Conservation (phyloP, 2,329 filamentous ascomycete species). For the Fusarium sulawesiense region DNA sequence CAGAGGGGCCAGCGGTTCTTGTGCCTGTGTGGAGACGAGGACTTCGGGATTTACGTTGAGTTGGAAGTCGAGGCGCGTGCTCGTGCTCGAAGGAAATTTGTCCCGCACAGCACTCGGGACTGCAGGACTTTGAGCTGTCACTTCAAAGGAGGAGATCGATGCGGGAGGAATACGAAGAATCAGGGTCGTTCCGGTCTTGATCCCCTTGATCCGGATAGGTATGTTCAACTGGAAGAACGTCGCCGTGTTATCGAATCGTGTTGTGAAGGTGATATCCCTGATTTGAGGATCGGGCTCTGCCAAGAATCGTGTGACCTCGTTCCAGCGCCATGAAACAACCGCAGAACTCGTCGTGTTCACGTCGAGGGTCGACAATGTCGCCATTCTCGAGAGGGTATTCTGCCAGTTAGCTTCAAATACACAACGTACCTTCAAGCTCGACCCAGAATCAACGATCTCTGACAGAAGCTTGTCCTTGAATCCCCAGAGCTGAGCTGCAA, state of each 20-base stretch:
- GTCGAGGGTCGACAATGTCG: conserved; percentile 1
- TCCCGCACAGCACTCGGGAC: not conserved
- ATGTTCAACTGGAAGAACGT: conserved; percentile 18
- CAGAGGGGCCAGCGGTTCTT: conserved; percentile 16
- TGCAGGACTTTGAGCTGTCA: not conserved
- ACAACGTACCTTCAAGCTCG: conserved; percentile 5
- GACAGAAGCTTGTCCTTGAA: not conserved
- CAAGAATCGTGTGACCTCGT: not conserved
- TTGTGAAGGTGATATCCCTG: conserved; percentile 16
- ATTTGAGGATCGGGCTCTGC: conserved; percentile 9
- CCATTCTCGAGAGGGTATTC: not conserved
- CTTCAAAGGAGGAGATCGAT: conserved; percentile 4
- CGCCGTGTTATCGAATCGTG: conserved; percentile 8
- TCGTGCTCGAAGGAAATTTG: conserved; percentile 2
- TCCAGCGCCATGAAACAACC: conserved; percentile 8
- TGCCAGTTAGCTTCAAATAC: conserved; percentile 2
- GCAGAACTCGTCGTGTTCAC: conserved; percentile 8
- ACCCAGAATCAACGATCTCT: not conserved
- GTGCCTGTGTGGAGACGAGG: conserved; percentile 6
- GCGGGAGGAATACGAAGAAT: conserved; percentile 4
- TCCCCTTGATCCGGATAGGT: conserved; percentile 20
- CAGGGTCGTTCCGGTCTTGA: conserved; percentile 4
- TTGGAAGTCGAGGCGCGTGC: conserved; percentile 6
- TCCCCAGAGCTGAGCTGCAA: conserved; percentile 26
- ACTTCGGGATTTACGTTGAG: conserved; percentile 7